A percentile compares a stretch with the other conserved stretches of the same genome.
Evolutionary conservation across 148 eudicot species (phyloP).

Genomic region (Oxyria digyna): DNA sequence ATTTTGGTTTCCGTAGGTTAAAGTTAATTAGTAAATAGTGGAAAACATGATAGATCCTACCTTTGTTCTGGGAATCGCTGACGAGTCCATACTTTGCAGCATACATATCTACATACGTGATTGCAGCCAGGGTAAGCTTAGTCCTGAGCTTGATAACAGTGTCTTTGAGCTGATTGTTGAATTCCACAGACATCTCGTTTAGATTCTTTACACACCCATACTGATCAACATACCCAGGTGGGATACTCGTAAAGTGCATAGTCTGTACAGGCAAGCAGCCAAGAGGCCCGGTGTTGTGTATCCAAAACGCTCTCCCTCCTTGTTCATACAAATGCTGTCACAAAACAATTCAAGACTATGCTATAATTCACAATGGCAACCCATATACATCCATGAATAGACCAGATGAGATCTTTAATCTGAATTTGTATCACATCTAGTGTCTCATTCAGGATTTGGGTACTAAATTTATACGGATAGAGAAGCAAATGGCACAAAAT

Average conservation of each 20-base stretch:
- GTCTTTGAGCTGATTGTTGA: constrained; percentile 60
- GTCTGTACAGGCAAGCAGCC: constrained; percentile 65
- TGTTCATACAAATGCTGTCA: constrained; percentile 39
- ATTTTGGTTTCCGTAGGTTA: not conserved
- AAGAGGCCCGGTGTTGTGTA: constrained; percentile 82
- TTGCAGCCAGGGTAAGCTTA: constrained; percentile 47
- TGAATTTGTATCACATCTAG: too few species aligned
- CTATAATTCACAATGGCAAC: not conserved
- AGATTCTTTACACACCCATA: constrained; percentile 51
- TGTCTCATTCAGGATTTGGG: too few species aligned
- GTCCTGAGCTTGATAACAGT: constrained; percentile 40
- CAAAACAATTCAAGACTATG: not conserved
- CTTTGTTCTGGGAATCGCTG: constrained; percentile 40
- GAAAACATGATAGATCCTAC: constrained; percentile 16
- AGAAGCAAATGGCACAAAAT: not conserved
- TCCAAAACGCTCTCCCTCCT: constrained; percentile 73
- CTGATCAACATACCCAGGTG: constrained; percentile 34
- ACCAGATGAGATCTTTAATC: too few species aligned
- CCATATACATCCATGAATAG: too few species aligned
- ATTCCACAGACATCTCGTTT: constrained; percentile 56
- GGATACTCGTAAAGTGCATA: constrained; percentile 26
- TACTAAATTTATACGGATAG: not conserved
- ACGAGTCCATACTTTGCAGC: constrained; percentile 58
- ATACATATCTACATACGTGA: constrained; percentile 60
- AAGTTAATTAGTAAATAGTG: not conserved